phyloP scores from a whole-genome alignment of 805 yeast genomes.

The Hanseniaspora thailandica region DNA sequence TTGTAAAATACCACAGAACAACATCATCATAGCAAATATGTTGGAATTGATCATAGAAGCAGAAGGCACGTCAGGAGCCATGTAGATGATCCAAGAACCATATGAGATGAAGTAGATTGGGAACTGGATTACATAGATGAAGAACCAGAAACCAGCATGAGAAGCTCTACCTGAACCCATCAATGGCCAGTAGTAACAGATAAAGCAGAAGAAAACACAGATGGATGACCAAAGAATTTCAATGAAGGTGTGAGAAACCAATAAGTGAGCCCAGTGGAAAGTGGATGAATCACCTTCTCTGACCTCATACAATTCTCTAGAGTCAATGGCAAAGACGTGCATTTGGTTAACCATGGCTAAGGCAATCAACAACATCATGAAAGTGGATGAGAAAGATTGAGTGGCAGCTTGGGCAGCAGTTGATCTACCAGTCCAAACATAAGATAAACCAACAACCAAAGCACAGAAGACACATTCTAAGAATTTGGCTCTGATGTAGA shows the following conservation, averaged over 20 bases:
- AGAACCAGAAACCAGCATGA: constrained; percentile 43
- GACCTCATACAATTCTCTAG: constrained; percentile 55
- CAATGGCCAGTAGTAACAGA: constrained; percentile 41
- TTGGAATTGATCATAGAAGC: constrained; percentile 34
- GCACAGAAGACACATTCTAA: constrained; percentile 42
- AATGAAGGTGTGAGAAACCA: constrained; percentile 34
- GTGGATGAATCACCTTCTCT: constrained; percentile 66
- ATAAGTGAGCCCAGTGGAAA: constrained; percentile 53
- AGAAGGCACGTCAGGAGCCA: constrained; percentile 35
- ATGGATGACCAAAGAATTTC: constrained; percentile 39
- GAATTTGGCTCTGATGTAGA: constrained; percentile 46
- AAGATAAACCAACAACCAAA: constrained; percentile 57
- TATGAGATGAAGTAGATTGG: constrained; percentile 41
- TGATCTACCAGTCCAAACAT: constrained; percentile 43
- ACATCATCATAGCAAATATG: constrained; percentile 42
- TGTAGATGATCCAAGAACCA: constrained; percentile 40
- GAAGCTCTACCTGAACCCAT: constrained; percentile 34
- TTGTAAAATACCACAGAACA: constrained; percentile 44
- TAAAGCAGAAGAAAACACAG: constrained; percentile 35
- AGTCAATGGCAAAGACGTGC: constrained; percentile 47
- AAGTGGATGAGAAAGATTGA: constrained; percentile 50
- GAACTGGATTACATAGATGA: constrained; percentile 38
- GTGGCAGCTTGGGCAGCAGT: constrained; percentile 53
- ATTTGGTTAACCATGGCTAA: constrained; percentile 49
- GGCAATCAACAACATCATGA: constrained; percentile 44